phyloP scores from a whole-genome alignment of 129 eudicot species.

The Centella asiatica region DNA sequence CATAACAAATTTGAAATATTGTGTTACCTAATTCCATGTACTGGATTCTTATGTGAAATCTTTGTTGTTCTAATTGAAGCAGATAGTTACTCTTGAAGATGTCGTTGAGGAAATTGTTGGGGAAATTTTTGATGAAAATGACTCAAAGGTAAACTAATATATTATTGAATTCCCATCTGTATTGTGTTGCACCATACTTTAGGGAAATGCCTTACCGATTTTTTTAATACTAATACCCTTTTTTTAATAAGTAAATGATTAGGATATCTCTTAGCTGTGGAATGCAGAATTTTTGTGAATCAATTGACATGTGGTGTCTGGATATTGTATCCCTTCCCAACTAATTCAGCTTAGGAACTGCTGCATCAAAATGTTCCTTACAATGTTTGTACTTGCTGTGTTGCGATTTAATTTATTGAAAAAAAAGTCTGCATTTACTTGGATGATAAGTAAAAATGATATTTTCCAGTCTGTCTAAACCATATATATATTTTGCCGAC shows the following conservation, averaged over 20 bases:
- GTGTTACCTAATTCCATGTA: background rate
- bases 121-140: slow-evolving; percentile 70
- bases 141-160: slow-evolving; percentile 39
- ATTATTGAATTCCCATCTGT: background rate
- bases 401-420: too few species aligned
- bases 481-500: slow-evolving; percentile 8
- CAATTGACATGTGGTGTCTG: background rate
- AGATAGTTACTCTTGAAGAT: slow-evolving; percentile 71
- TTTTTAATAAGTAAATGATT: too few species aligned
- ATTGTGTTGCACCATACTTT: background rate
- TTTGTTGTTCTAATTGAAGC: slow-evolving; percentile 19
- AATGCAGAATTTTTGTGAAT: background rate
- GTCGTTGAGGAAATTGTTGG: slow-evolving; percentile 77
- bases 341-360: background rate
- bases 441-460: background rate
- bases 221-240: too few species aligned
- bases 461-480: background rate
- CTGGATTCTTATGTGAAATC: slow-evolving; percentile 1
- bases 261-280: too few species aligned
- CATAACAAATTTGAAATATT: background rate
- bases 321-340: background rate
- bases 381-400: too few species aligned
- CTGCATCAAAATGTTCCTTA: too few species aligned
- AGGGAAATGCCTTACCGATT: background rate
- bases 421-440: background rate